Evolutionary conservation across 768 basidiomycete genomes (phyloP).

Genomic region (Russula compacta): DNA sequence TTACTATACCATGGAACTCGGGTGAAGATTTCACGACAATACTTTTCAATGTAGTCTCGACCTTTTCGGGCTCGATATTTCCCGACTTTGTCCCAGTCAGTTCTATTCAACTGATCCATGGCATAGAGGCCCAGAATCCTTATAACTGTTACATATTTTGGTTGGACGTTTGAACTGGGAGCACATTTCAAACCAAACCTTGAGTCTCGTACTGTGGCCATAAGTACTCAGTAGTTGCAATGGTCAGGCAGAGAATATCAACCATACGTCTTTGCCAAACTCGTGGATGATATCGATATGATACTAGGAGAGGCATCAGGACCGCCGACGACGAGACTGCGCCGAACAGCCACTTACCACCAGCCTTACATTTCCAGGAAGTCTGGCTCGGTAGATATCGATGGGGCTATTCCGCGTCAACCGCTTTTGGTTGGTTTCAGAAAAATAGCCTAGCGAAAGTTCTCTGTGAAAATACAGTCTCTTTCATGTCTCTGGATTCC

Average conservation of each 20-base stretch:
- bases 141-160: background rate
- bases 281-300: conserved; percentile 12
- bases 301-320: conserved; percentile 10
- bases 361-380: conserved; percentile 10
- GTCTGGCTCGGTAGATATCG: conserved; percentile 14
- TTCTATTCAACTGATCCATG: conserved; percentile 9
- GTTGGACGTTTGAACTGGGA: background rate
- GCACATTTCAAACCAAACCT: background rate
- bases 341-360: conserved; percentile 3
- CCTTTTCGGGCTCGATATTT: conserved; percentile 2
- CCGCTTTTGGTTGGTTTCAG: conserved; percentile 9
- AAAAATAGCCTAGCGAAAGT: conserved; percentile 14
- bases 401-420: conserved; percentile 11
- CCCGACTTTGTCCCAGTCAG: conserved; percentile 5
- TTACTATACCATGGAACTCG: background rate
- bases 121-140: conserved; percentile 1
- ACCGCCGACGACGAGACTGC: background rate
- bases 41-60: conserved; percentile 2
- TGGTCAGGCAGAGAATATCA: background rate
- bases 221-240: background rate
- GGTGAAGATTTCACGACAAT: background rate
- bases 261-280: conserved; percentile 8
- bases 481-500: background rate
- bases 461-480: background rate
- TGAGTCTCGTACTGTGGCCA: conserved; percentile 4